phyloP scores from a whole-genome alignment of 2,329 filamentous ascomycete genomes.

The Monosporascus sp. region DNA sequence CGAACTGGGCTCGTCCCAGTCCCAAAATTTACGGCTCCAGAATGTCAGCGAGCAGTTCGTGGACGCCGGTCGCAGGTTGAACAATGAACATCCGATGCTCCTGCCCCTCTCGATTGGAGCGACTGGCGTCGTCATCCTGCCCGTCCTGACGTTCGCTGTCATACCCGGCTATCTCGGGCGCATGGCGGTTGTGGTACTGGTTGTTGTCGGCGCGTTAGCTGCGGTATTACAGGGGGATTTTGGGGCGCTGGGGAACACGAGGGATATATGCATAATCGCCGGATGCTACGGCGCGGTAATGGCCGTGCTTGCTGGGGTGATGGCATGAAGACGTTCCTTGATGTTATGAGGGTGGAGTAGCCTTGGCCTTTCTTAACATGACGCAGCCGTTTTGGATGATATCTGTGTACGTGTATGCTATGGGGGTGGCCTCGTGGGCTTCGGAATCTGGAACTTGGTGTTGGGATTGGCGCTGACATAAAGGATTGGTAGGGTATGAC shows the following conservation, averaged over 20 bases:
- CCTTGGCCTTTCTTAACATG: too few species aligned
- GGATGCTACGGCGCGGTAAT: constrained; percentile 31
- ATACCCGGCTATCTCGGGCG: constrained; percentile 51
- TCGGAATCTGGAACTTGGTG: too few species aligned
- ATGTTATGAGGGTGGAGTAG: too few species aligned
- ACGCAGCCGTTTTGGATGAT: too few species aligned
- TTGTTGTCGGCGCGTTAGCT: constrained; percentile 32
- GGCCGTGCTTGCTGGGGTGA: constrained; percentile 26
- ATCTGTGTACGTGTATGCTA: too few species aligned
- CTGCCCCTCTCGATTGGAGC: constrained; percentile 36
- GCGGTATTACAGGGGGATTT: constrained; percentile 12
- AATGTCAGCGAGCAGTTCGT: constrained; percentile 3
- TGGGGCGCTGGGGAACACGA: constrained; percentile 17
- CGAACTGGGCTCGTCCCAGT: too few species aligned
- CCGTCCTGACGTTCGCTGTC: constrained; percentile 52
- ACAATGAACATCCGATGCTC: constrained; percentile 12
- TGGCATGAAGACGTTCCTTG: constrained; percentile 5
- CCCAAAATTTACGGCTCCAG: background rate
- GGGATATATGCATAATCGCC: constrained; percentile 20
- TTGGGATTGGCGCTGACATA: too few species aligned
- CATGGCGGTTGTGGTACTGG: constrained; percentile 50
- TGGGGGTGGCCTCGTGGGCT: too few species aligned
- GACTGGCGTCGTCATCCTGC: constrained; percentile 47
- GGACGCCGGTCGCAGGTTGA: constrained; percentile 3
- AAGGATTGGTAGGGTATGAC: too few species aligned